phyloP scores from a whole-genome alignment of 441 rosid genomes.

The Brassica hybrid region DNA sequence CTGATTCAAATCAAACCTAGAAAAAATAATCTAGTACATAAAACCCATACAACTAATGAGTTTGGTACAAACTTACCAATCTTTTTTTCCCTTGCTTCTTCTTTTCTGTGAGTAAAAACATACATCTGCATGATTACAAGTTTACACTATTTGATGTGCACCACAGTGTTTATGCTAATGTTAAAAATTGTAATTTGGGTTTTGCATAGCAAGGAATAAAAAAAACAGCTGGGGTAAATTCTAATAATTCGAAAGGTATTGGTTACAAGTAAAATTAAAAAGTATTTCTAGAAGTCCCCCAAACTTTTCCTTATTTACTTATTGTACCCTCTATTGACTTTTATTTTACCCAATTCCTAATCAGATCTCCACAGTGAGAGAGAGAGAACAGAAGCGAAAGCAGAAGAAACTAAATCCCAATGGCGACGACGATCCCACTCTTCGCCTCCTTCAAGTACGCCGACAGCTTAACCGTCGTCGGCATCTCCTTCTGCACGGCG shows the following conservation, averaged over 20 bases:
- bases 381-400: background rate
- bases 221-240: background rate
- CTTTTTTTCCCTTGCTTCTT: too few species aligned
- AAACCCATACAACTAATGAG: too few species aligned
- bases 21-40: too few species aligned
- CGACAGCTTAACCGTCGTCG: conserved; percentile 82
- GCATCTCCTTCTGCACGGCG: conserved; percentile 88
- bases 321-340: background rate
- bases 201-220: too few species aligned
- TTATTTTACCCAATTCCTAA: background rate
- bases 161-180: too few species aligned
- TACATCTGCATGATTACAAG: too few species aligned
- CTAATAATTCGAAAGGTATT: too few species aligned
- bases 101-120: too few species aligned
- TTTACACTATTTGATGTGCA: too few species aligned
- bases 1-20: too few species aligned
- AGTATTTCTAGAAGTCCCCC: background rate
- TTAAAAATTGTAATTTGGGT: too few species aligned
- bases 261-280: background rate
- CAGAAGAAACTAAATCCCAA: conserved; percentile 11
- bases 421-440: conserved; percentile 49
- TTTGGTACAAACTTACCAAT: too few species aligned
- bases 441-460: conserved; percentile 62
- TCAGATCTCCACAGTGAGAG: background rate
- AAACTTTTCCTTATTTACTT: background rate